phyloP scores from a whole-genome alignment of 2,329 filamentous ascomycete genomes.

The Rutstroemia sp. region DNA sequence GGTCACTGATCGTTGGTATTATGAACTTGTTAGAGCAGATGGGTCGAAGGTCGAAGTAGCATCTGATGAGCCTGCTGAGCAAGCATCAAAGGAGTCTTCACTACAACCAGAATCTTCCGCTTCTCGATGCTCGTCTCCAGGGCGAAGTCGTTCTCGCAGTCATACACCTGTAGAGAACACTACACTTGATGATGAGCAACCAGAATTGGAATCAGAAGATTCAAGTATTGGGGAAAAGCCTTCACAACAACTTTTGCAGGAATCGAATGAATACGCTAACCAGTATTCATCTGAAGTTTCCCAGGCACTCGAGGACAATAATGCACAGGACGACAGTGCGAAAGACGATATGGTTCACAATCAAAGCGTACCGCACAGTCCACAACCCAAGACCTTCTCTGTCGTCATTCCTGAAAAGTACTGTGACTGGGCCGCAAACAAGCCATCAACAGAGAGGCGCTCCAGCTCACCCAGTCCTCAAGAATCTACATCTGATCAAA shows the following conservation, averaged over 20 bases:
- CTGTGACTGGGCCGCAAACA: not conserved
- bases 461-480: not conserved
- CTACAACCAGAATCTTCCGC: not conserved
- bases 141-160: slow-evolving; percentile 8
- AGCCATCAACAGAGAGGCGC: not conserved
- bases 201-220: slow-evolving; percentile 1
- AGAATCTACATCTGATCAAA: too few species aligned
- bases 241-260: slow-evolving; percentile 6
- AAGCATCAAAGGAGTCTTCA: not conserved
- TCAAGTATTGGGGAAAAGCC: not conserved
- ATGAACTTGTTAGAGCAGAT: slow-evolving; percentile 26
- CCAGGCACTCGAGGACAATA: not conserved
- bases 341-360: too few species aligned
- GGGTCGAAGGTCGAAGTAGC: slow-evolving; percentile 19
- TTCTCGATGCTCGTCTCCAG: not conserved
- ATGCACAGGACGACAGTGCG: not conserved
- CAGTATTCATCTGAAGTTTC: slow-evolving; percentile 4
- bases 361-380: too few species aligned
- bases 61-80: not conserved
- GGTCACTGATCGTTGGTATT: slow-evolving; percentile 24
- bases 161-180: not conserved
- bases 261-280: slow-evolving; percentile 7
- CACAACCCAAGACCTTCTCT: too few species aligned
- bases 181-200: not conserved
- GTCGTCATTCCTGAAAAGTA: too few species aligned